Evolutionary conservation across 2,329 filamentous ascomycete genomes (phyloP).

Genomic region (Fusarium succisae): DNA sequence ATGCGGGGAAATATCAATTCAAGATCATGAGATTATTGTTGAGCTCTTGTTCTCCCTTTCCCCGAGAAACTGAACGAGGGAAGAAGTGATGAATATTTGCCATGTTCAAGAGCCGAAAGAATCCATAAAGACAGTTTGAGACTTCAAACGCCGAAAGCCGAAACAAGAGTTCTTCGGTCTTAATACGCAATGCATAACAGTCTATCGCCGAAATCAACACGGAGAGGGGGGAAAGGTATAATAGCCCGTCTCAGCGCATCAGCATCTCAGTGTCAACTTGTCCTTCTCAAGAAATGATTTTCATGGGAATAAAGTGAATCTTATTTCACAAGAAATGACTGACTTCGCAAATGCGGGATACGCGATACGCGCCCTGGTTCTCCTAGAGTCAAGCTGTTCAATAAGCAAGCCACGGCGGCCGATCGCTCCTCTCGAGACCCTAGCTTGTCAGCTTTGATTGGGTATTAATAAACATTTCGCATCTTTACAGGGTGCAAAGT

Average conservation of each 20-base stretch:
- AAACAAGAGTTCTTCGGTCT: neutral
- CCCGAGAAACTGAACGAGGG: neutral
- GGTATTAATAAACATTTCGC: neutral
- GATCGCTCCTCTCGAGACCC: neutral
- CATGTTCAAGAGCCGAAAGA: neutral
- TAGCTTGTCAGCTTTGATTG: neutral
- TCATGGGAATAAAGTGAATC: neutral
- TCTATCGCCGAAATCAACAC: neutral
- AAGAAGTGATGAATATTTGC: neutral
- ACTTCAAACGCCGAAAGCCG: neutral
- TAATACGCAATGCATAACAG: neutral
- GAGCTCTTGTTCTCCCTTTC: neutral
- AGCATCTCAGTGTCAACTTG: neutral
- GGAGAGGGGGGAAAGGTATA: neutral
- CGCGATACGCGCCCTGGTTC: neutral
- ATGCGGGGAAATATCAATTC: conserved; percentile 11
- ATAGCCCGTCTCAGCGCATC: neutral
- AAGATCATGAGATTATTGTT: neutral
- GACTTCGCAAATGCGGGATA: neutral
- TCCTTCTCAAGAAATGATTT: neutral
- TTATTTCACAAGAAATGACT: neutral
- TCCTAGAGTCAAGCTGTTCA: neutral
- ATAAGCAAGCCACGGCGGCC: conserved; percentile 1
- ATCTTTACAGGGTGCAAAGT: neutral
- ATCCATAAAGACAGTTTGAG: neutral